phyloP scores from a whole-genome alignment of 495 filamentous ascomycete genomes.

The Talaromyces stipitatus region DNA sequence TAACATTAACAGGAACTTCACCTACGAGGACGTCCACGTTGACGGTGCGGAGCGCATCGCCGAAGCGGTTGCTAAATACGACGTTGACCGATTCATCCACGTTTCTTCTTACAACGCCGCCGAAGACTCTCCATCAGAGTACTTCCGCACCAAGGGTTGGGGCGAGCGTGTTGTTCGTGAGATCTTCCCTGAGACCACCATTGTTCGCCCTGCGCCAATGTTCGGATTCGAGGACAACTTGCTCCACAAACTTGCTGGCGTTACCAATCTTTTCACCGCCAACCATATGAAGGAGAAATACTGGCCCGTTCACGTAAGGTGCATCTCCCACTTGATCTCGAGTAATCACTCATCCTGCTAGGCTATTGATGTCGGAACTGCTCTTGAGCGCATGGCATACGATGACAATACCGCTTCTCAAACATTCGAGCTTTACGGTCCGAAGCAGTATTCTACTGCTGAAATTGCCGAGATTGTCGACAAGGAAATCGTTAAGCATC shows the following conservation, averaged over 20 bases:
- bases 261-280: conserved; percentile 72
- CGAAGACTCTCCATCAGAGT: conserved; percentile 72
- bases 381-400: conserved; percentile 78
- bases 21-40: conserved; percentile 84
- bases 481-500: conserved; percentile 82
- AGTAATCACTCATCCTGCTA: conserved; percentile 24
- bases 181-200: conserved; percentile 97
- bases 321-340: not conserved
- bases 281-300: conserved; percentile 90
- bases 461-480: conserved; percentile 86
- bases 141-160: conserved; percentile 79
- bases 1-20: conserved; percentile 71
- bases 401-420: conserved; percentile 84
- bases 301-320: conserved; percentile 86
- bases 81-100: conserved; percentile 94
- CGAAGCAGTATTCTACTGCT: conserved; percentile 81
- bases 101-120: conserved; percentile 92
- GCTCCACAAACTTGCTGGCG: conserved; percentile 73
- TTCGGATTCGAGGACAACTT: conserved; percentile 94
- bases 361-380: conserved; percentile 82
- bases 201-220: conserved; percentile 88
- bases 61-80: conserved; percentile 96
- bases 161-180: conserved; percentile 77
- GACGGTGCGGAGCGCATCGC: conserved; percentile 93
- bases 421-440: conserved; percentile 93